phyloP scores from a whole-genome alignment of 1,139 yeast genomes.

The Wickerhamomyces sp. region DNA sequence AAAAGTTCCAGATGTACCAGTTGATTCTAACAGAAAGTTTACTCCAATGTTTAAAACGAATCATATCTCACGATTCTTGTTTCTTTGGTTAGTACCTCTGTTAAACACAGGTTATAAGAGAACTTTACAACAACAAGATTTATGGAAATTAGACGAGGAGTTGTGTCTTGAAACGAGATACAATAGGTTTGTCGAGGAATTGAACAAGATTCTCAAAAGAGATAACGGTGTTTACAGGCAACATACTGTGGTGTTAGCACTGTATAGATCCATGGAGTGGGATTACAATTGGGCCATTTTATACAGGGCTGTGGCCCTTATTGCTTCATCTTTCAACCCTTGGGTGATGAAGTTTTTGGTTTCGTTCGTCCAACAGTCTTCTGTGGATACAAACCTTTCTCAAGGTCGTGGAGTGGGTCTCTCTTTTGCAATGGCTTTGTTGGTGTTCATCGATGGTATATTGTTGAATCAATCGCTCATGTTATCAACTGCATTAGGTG shows the following conservation, averaged over 20 bases:
- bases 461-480: conserved; percentile 55
- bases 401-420: conserved; percentile 50
- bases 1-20: conserved; percentile 46
- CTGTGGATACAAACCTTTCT: conserved; percentile 23
- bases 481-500: conserved; percentile 55
- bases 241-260: conserved; percentile 35
- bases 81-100: conserved; percentile 54
- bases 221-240: too few species aligned
- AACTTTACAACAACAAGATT: conserved; percentile 58
- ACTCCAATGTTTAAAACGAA: conserved; percentile 36
- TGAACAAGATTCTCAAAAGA: too few species aligned
- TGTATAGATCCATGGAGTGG: conserved; percentile 47
- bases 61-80: conserved; percentile 33
- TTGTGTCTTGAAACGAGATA: conserved; percentile 16
- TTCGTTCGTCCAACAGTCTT: conserved; percentile 34
- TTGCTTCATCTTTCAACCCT: conserved; percentile 36
- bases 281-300: conserved; percentile 40
- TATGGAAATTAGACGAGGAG: conserved; percentile 46
- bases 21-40: conserved; percentile 41
- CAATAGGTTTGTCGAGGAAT: too few species aligned
- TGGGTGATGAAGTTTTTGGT: conserved; percentile 45
- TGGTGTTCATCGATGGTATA: conserved; percentile 42
- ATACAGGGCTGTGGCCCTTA: conserved; percentile 39
- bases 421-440: conserved; percentile 44
- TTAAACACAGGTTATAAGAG: conserved; percentile 58